Conservation (phyloP, 495 filamentous ascomycete genomes). For the Hypoxylon perforatum region DNA sequence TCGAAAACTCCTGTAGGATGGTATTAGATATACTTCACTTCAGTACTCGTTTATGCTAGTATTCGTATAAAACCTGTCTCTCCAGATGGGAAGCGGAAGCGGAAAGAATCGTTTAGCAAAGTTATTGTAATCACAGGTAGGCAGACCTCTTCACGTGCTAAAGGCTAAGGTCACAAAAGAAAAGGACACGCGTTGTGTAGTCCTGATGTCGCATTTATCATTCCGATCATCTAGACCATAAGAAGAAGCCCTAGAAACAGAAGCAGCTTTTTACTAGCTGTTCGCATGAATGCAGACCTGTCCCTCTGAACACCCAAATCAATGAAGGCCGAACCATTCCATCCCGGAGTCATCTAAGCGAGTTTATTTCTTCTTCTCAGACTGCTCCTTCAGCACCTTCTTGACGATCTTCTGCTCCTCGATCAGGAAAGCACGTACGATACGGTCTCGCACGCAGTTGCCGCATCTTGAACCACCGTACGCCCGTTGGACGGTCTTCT, state of each 20-base stretch:
- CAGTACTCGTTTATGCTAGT: too few species aligned
- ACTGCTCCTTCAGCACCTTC: constrained; percentile 95
- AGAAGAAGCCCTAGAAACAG: constrained; percentile 62
- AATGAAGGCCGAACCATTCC: constrained; percentile 56
- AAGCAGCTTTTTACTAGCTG: constrained; percentile 52
- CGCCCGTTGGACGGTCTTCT: constrained; percentile 98
- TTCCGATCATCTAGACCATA: constrained; percentile 50
- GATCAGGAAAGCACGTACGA: constrained; percentile 97
- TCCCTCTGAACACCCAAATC: constrained; percentile 63
- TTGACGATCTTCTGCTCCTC: constrained; percentile 99
- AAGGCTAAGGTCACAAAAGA: background rate
- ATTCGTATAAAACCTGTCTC: too few species aligned
- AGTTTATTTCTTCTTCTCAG: constrained; percentile 78
- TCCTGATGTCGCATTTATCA: constrained; percentile 47
- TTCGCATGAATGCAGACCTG: constrained; percentile 59
- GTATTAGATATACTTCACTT: too few species aligned
- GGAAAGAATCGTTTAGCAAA: background rate
- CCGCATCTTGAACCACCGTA: constrained; percentile 98
- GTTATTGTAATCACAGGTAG: background rate
- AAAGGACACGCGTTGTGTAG: constrained; percentile 22
- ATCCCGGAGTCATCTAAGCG: constrained; percentile 42
- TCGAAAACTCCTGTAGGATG: too few species aligned
- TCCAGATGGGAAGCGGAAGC: background rate
- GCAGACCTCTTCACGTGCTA: constrained; percentile 7
- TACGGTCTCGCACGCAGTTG: constrained; percentile 97